A percentile compares a stretch with the other conserved stretches of the same genome.
Evolutionary conservation across 2,329 filamentous ascomycete species (phyloP).

Genomic region (Penicillium paneum): DNA sequence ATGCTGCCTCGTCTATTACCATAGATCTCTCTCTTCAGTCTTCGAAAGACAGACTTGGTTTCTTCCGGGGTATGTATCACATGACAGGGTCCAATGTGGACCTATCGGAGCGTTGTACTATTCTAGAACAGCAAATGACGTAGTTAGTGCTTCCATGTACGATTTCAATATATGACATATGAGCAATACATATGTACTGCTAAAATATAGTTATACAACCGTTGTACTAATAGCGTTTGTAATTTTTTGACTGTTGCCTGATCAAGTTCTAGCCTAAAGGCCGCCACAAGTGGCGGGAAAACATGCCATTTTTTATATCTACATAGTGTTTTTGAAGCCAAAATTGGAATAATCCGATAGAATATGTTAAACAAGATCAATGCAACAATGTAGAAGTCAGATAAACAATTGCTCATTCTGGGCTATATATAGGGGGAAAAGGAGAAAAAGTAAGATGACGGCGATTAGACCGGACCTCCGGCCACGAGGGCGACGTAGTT

Average conservation of each 20-base stretch:
- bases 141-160: background rate
- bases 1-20: too few species aligned
- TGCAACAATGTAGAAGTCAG: background rate
- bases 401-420: background rate
- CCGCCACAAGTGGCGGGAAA: constrained; percentile 7
- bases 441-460: background rate
- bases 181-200: too few species aligned
- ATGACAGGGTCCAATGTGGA: background rate
- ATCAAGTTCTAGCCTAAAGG: background rate
- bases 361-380: background rate
- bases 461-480: constrained; percentile 3
- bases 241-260: background rate
- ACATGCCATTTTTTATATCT: background rate
- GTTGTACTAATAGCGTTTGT: too few species aligned
- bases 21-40: too few species aligned
- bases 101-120: background rate
- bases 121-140: constrained; percentile 1
- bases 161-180: background rate
- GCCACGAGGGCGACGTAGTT: background rate
- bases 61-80: too few species aligned
- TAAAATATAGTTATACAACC: too few species aligned
- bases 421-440: background rate
- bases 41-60: too few species aligned
- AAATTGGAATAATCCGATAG: background rate
- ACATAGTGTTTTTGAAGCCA: too few species aligned